Conservation (phyloP, 495 filamentous ascomycete species). For the Hypoxylon fragiforme region DNA sequence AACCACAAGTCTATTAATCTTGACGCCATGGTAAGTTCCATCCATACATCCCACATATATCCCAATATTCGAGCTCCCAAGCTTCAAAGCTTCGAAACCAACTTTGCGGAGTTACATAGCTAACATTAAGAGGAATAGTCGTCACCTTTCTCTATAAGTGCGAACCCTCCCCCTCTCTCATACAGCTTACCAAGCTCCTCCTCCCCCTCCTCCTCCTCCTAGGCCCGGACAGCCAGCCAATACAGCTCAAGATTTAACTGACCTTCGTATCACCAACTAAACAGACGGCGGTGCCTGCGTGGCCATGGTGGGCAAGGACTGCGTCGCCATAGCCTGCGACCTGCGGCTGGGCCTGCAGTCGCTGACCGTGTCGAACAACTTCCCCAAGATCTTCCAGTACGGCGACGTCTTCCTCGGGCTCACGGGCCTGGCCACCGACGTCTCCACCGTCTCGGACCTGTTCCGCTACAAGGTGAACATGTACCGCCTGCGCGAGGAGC, state of each 20-base stretch:
- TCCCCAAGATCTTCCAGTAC: conserved; percentile 99
- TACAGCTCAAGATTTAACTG: too few species aligned
- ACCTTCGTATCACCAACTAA: not conserved
- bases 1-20: not conserved
- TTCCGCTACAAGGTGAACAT: conserved; percentile 99
- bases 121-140: conserved; percentile 47
- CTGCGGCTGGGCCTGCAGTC: conserved; percentile 96
- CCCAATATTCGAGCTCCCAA: too few species aligned
- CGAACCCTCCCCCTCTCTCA: conserved; percentile 31
- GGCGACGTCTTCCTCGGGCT: conserved; percentile 95
- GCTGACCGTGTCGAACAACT: conserved; percentile 98
- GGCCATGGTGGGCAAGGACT: conserved; percentile 99
- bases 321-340: conserved; percentile 98
- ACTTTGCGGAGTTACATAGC: too few species aligned
- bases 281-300: conserved; percentile 94
- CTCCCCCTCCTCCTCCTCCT: conserved; percentile 1
- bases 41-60: not conserved
- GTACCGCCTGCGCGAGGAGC: conserved; percentile 98
- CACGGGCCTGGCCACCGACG: conserved; percentile 94
- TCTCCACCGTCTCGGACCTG: conserved; percentile 91
- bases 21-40: conserved; percentile 40
- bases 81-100: too few species aligned
- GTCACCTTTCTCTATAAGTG: conserved; percentile 91
- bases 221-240: not conserved
- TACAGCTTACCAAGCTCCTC: conserved; percentile 1